Conservation (phyloP, 2,329 filamentous ascomycete species). For the Epicoccum nigrum region DNA sequence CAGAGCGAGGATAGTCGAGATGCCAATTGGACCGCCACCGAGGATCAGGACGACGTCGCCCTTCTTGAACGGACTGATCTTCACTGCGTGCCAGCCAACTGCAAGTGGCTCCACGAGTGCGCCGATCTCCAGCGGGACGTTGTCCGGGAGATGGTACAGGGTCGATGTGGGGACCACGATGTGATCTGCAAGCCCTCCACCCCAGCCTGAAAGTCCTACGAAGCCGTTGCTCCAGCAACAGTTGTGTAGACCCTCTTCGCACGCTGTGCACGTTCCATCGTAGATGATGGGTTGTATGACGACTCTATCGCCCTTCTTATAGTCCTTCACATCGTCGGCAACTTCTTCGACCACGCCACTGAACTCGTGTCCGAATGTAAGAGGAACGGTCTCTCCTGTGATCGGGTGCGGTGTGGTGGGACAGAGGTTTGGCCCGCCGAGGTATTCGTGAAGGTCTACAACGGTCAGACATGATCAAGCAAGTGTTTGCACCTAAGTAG, state of each 20-base stretch:
- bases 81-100: constrained; percentile 63
- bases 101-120: constrained; percentile 61
- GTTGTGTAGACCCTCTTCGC: constrained; percentile 59
- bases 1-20: constrained; percentile 45
- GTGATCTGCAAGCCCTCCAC: constrained; percentile 59
- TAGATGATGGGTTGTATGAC: constrained; percentile 62
- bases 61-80: constrained; percentile 56
- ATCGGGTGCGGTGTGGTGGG: constrained; percentile 61
- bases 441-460: constrained; percentile 55
- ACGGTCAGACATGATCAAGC: background rate
- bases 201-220: constrained; percentile 60
- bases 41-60: constrained; percentile 57
- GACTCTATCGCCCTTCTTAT: constrained; percentile 57
- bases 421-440: constrained; percentile 56
- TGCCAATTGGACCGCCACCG: constrained; percentile 61
- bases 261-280: constrained; percentile 59
- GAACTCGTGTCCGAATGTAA: constrained; percentile 62
- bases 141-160: constrained; percentile 57
- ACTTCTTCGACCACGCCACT: constrained; percentile 59
- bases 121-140: constrained; percentile 58
- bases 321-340: constrained; percentile 56
- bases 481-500: background rate
- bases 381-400: constrained; percentile 58
- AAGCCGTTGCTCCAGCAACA: constrained; percentile 63
- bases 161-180: constrained; percentile 57